Evolutionary conservation across 352 stramenopile genomes (phyloP).

Genomic region (Pythium brachiatum): DNA sequence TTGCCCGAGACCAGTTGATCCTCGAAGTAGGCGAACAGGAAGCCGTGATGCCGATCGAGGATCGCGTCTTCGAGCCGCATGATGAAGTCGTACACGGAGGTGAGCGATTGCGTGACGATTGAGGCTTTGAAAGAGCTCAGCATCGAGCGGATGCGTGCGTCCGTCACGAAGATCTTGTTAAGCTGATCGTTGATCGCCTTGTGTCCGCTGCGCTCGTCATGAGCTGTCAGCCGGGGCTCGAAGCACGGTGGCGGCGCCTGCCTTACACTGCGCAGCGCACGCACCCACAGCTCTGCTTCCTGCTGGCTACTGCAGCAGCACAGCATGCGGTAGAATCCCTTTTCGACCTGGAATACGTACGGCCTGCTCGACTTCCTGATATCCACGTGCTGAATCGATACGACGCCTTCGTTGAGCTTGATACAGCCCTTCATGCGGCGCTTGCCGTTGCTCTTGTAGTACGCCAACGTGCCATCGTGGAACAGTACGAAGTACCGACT

Average conservation of each 20-base stretch:
- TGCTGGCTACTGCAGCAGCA: constrained; percentile 78
- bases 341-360: constrained; percentile 84
- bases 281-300: constrained; percentile 81
- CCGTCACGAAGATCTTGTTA: constrained; percentile 84
- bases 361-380: constrained; percentile 54
- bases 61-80: constrained; percentile 60
- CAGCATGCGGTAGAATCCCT: constrained; percentile 80
- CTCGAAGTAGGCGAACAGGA: constrained; percentile 57
- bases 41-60: constrained; percentile 63
- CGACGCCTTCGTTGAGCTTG: constrained; percentile 79
- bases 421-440: constrained; percentile 83
- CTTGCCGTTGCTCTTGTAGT: constrained; percentile 77
- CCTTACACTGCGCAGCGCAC: constrained; percentile 52
- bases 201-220: constrained; percentile 51
- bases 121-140: constrained; percentile 52
- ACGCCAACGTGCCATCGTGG: constrained; percentile 74
- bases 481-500: constrained; percentile 85
- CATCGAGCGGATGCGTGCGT: constrained; percentile 46
- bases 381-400: constrained; percentile 80
- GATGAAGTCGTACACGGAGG: constrained; percentile 58
- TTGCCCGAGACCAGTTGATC: constrained; percentile 70
- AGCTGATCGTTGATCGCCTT: constrained; percentile 56
- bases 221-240: constrained; percentile 62
- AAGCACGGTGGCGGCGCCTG: constrained; percentile 40
- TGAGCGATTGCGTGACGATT: constrained; percentile 46